Base-by-base conservation (phyloP, 768 basidiomycete genomes). In the Chiua virens region DNA sequence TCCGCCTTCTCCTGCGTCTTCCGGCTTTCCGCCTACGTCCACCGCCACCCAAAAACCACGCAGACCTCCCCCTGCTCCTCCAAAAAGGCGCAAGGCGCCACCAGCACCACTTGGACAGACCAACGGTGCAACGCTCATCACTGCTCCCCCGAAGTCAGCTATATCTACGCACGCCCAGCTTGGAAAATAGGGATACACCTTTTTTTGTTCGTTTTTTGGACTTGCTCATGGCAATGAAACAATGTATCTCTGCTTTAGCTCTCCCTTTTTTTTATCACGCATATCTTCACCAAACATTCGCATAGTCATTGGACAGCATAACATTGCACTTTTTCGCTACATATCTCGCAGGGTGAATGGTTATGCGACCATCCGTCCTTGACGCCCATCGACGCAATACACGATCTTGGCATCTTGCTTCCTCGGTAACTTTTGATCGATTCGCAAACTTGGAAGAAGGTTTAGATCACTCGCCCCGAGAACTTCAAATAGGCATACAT, bases 11-110 rank as follows among this genome's bases (percentile, higher is more conserved):
- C 51, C 62, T 8, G 49, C 50, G 21, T 41, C 62, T 51, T 49
- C 61, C 48, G 41, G 32, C 58, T 30, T 58, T 54, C 27, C 53
- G 39, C 32, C 60, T 46, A 47, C 52, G 11, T 54, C 62, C 41
- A 47, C 50, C 28, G 56, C 56, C 32, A 64, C 62, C n/a, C 62
- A 53, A 25, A 66, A 65, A 50, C 42, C 45, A 45, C 75, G 79
- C 48, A 69, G 82, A 49, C 78, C 87, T 3, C 84, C 87, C 0
- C 83, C 88, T n/a, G 78, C 83, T 10, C 85, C 86, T 18, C 78
- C 78, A 4, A 82, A 82, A 61, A 75, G 87, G 40, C 71, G 88
- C 61, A 87, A 86, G 58, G 82, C 88, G 2, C 88, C 89, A 30
- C 84, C 87, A 15, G 75, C 85, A 40, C 86, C 89, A 10, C 69